phyloP scores from a whole-genome alignment of 129 eudicot genomes.

The Chrysanthemum makinoi region DNA sequence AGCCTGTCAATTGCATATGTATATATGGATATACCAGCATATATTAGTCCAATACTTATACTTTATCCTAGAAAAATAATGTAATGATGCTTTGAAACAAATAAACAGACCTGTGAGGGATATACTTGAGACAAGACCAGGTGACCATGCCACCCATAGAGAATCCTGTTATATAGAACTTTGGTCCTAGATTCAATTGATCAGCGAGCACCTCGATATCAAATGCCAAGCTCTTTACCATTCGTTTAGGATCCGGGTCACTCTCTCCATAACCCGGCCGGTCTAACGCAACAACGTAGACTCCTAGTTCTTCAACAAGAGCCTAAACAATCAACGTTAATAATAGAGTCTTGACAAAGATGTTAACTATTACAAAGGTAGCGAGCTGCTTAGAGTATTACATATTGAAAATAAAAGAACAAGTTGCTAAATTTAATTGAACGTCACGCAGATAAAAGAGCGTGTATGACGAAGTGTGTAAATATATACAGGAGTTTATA shows the following conservation, averaged over 20 bases:
- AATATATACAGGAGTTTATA: too few relatives aligned
- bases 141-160: conserved; percentile 65
- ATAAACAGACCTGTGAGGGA: conserved; percentile 59
- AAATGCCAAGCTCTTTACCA: conserved; percentile 47
- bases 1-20: conserved; percentile 28
- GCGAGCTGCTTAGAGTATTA: too few relatives aligned
- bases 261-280: conserved; percentile 87
- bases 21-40: too few relatives aligned
- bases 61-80: too few relatives aligned
- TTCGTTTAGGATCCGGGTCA: conserved; percentile 61
- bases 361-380: too few relatives aligned
- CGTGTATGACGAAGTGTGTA: too few relatives aligned
- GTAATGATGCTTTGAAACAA: conserved; percentile 4
- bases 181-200: conserved; percentile 56
- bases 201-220: conserved; percentile 79
- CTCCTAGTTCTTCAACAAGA: conserved; percentile 47
- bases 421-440: too few relatives aligned
- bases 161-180: conserved; percentile 55
- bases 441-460: too few relatives aligned
- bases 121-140: conserved; percentile 73
- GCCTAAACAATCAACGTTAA: conserved; percentile 29
- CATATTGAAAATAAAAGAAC: too few relatives aligned
- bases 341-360: too few relatives aligned
- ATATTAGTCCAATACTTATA: too few relatives aligned
- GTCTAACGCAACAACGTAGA: conserved; percentile 57